Percentiles rank a stretch among this genome's conserved stretches.
Evolutionary conservation across 2,329 filamentous ascomycete genomes (phyloP).

Genomic region (Knoxdaviesia capensis): DNA sequence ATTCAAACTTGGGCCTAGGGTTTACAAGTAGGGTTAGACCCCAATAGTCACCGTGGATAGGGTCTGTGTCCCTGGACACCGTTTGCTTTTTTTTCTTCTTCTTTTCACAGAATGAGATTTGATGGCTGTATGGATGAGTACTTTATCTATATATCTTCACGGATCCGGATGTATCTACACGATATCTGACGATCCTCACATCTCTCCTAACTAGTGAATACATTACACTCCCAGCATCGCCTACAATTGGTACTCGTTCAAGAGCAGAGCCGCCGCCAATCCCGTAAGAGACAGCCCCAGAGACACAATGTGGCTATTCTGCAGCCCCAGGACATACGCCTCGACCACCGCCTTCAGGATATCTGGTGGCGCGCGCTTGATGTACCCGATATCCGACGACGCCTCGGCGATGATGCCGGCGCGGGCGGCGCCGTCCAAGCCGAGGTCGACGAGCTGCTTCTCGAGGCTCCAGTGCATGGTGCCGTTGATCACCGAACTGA

Average conservation of each 20-base stretch:
- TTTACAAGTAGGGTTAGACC: too few relatives aligned
- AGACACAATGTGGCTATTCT: constrained; percentile 15
- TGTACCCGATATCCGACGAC: constrained; percentile 13
- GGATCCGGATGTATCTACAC: too few relatives aligned
- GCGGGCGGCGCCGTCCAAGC: constrained; percentile 3
- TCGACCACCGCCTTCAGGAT: constrained; percentile 11
- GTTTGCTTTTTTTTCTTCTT: too few relatives aligned
- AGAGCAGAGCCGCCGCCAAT: constrained; percentile 9
- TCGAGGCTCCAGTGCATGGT: constrained; percentile 6
- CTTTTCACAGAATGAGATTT: too few relatives aligned
- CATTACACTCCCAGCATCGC: too few relatives aligned
- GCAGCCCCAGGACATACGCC: constrained; percentile 15
- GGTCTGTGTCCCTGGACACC: too few relatives aligned
- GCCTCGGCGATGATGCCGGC: constrained; percentile 13
- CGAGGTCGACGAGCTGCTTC: constrained; percentile 4
- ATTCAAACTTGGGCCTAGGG: too few relatives aligned
- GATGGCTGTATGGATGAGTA: too few relatives aligned
- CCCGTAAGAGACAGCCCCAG: constrained; percentile 10
- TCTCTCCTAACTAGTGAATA: too few relatives aligned
- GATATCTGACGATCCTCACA: too few relatives aligned
- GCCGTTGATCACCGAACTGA: constrained; percentile 15
- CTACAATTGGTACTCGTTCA: constrained; percentile 15
- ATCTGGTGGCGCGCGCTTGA: constrained; percentile 9
- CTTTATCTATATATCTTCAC: too few relatives aligned
- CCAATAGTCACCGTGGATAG: too few relatives aligned